Evolutionary conservation across 1,284 basidiomycete genomes (phyloP), one percentile per base, ranked within the genome.

Genomic region (Heterobasidion annosum): DNA sequence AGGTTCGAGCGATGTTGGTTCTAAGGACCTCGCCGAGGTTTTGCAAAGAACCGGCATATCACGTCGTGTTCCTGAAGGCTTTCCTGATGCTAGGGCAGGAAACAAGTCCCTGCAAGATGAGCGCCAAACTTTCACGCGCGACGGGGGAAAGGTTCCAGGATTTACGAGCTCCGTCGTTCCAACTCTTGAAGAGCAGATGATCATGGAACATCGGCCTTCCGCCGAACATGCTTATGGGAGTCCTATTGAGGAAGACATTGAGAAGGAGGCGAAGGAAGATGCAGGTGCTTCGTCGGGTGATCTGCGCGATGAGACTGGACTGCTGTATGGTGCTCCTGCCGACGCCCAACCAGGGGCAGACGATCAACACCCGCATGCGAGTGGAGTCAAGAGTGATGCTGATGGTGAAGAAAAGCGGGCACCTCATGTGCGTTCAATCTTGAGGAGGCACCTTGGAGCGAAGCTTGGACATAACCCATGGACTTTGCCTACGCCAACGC

Each of bases 131-230:
- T 80, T 67, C 61, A 75, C 74, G 34, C 68, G 68, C n/a, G 74
- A 80, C 2, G 82, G 82, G 3, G 63, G 78, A 58, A 72, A 77
- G 59, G 69, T 70, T 32, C 69, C 72, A 18, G 83, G 83, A 1
- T 88, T 89, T 65, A 76, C 84, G 0, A 81, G 80, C 59, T 72
- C 83, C 1, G 71, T 81, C 8, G 81, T 89, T 1, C 88, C 89
- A 0, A 88, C 83, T 0, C 65, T 89, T 6, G 90, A 91, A 65
- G 86, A 90, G 68, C 81, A 84, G 65, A 74, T 73, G 0, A 70
- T 88, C 25, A 65, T 65, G 3, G 79, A 84, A 53, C 62, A 67
- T 32, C 64, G 63, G 16, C 69, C 71, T 2, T 59, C 60, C 2
- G 40, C 57, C 37, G 54, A 66, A 4, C 67, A 73, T 52, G 64